Percentiles rank a stretch among this genome's conserved stretches.
These are phyloP conservation scores for Eucalyptus virginea DNA, from an alignment of 345 rosid species.

Conservation along the genomic window DNA sequence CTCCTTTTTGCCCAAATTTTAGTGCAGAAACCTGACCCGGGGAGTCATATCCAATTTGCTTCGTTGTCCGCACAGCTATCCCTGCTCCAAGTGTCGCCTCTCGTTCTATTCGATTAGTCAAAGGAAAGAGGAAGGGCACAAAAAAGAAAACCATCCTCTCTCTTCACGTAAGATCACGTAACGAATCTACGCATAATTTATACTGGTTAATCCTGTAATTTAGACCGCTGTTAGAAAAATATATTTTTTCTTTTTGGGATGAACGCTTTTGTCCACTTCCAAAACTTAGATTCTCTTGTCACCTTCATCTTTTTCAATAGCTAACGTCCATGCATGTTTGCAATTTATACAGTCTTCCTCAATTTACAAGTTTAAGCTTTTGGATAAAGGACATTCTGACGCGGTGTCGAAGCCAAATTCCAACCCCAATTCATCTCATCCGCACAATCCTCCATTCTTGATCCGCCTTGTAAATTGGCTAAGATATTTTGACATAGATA, in stretches of 20 bases:
- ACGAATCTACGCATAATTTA: neutral
- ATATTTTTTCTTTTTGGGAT: neutral
- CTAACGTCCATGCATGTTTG: neutral
- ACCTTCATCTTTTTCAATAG: neutral
- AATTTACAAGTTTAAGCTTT: neutral
- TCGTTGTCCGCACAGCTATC: neutral
- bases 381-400: neutral
- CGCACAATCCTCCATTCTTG: neutral
- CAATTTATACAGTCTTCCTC: neutral
- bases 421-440: too few relatives aligned
- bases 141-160: neutral
- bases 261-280: neutral
- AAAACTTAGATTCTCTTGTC: neutral
- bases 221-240: neutral
- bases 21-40: neutral
- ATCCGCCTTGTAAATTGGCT: neutral
- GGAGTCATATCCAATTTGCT: neutral
- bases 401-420: rapidly evolving
- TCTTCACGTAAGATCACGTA: neutral
- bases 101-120: neutral
- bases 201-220: neutral
- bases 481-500: neutral
- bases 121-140: neutral
- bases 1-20: neutral
- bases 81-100: neutral